Conservation (phyloP, 2,329 filamentous ascomycete species). For the Dactylellina drechsleri region DNA sequence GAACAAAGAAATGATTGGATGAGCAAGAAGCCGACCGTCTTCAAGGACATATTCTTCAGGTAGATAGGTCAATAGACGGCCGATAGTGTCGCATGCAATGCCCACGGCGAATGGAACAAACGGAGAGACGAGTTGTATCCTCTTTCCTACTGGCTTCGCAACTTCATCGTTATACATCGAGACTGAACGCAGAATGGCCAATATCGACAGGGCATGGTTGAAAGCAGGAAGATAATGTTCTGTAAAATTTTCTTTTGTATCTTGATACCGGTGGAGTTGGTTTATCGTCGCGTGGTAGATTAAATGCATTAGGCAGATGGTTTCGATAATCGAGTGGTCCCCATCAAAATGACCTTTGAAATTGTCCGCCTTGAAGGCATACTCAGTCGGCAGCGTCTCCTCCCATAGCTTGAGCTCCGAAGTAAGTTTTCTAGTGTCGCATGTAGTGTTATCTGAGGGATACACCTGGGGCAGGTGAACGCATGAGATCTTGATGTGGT, state of each 20-base stretch:
- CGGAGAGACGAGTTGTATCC: slow-evolving; percentile 48
- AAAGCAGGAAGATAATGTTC: slow-evolving; percentile 45
- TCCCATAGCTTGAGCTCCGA: slow-evolving; percentile 49
- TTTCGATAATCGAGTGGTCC: slow-evolving; percentile 49
- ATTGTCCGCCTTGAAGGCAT: slow-evolving; percentile 44
- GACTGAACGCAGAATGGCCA: slow-evolving; percentile 39
- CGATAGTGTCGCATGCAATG: slow-evolving; percentile 51
- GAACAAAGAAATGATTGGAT: slow-evolving; percentile 46
- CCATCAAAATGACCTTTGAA: slow-evolving; percentile 54
- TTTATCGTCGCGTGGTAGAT: slow-evolving; percentile 46
- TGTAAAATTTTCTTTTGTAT: slow-evolving; percentile 43
- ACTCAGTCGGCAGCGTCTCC: slow-evolving; percentile 44
- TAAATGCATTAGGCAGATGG: slow-evolving; percentile 50
- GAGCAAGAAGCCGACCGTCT: slow-evolving; percentile 52
- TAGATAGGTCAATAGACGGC: slow-evolving; percentile 51
- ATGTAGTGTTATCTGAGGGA: slow-evolving; percentile 28
- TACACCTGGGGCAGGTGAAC: slow-evolving; percentile 48
- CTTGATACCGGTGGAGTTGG: slow-evolving; percentile 50
- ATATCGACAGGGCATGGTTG: slow-evolving; percentile 45
- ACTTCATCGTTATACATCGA: slow-evolving; percentile 52
- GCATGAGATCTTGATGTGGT: slow-evolving; percentile 45
- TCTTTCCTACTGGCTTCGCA: slow-evolving; percentile 44
- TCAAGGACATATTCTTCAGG: slow-evolving; percentile 51
- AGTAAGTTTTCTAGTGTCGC: slow-evolving; percentile 42
- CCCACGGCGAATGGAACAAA: slow-evolving; percentile 47